Base-by-base conservation (phyloP, 805 yeast genomes). In the Crinitomyces ghanaensis region DNA sequence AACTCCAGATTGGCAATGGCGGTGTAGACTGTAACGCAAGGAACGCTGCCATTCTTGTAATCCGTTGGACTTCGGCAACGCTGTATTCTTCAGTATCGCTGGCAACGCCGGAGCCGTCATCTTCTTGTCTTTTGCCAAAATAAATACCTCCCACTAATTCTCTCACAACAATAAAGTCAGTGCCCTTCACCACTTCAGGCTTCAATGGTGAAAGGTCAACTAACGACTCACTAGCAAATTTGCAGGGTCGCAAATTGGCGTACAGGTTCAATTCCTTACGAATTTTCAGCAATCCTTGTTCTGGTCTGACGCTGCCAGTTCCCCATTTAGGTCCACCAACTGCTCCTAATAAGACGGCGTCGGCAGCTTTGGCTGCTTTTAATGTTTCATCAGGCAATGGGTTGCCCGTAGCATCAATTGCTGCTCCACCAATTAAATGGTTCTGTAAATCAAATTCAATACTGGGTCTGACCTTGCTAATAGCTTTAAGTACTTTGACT, bases 251-350 rank as follows among this genome's bases (percentile, higher is more conserved):
- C 60, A 91, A 71, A 61, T 91, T 91, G 38, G 98, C 98, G 58
- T 91, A 91, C 46, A 91, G 66, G 57, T 79, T 81, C 54, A 91
- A 72, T 58, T 85, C 97, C 60, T 91, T 91, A 62, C 98, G 75
- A 58, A 91, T 88, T 64, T 86, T 72, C 44, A 91, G 70, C 46
- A 91, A 70, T 39, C 98, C 98, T 62, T 84, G 97, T 59, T 91
- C 98, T 33, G 98, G 98, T 64, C 98, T 77, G 30, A 88, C 97
- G 8, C 69, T 53, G 32, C 96, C 96, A 18, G 96, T 82, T 23
- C 97, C 97, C 98, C 98, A 91, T 63, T 91, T 91, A 41, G 98
- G 98, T 21, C 98, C 98, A 43, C 98, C 98, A 21, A 91, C 98
- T 6, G 98, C 95, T 45, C 98, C 98, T 37, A 91, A 68, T 44